Percentiles rank a stretch among this genome's conserved stretches.
These are phyloP conservation scores for Paraurostyla sp. DNA, from an alignment of 73 alveolate species.

Conservation along the genomic window DNA sequence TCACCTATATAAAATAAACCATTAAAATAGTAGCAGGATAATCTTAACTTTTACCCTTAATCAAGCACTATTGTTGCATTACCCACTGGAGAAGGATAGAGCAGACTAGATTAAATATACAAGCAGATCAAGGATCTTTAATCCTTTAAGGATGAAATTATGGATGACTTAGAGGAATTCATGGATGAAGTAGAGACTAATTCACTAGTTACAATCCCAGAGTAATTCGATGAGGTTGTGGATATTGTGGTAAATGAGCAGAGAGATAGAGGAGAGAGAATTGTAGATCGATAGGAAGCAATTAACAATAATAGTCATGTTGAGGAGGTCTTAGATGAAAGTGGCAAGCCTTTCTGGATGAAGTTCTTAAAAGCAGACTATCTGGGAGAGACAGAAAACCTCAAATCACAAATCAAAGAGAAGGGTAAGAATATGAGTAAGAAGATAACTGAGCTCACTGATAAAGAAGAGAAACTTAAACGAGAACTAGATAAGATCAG, in stretches of 20 bases:
- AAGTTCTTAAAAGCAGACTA: slow-evolving; percentile 69
- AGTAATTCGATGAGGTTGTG: slow-evolving; percentile 69
- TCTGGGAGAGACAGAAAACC: slow-evolving; percentile 41
- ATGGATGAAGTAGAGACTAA: slow-evolving; percentile 61
- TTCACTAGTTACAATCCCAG: slow-evolving; percentile 54
- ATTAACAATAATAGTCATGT: background rate
- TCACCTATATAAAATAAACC: no score
- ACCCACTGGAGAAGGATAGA: slow-evolving; percentile 28
- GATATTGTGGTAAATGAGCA: slow-evolving; percentile 58
- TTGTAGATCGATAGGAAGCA: background rate
- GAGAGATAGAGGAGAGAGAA: slow-evolving; percentile 52
- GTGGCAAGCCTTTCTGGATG: slow-evolving; percentile 74
- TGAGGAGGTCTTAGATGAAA: slow-evolving; percentile 64
- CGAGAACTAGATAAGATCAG: slow-evolving; percentile 51
- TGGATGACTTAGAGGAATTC: slow-evolving; percentile 57
- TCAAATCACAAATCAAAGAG: background rate
- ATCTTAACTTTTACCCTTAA: background rate
- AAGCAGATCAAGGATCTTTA: background rate
- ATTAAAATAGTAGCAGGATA: background rate
- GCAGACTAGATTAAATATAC: background rate
- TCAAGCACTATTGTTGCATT: slow-evolving; percentile 12
- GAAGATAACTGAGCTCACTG: background rate
- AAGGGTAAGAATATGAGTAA: slow-evolving; percentile 31
- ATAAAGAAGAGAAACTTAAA: slow-evolving; percentile 22
- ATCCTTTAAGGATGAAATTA: slow-evolving; percentile 13